A percentile compares a stretch with the other conserved stretches of the same genome.
Evolutionary conservation across 305 asterid species (phyloP).

Genomic region (Fraxinus greggii): DNA sequence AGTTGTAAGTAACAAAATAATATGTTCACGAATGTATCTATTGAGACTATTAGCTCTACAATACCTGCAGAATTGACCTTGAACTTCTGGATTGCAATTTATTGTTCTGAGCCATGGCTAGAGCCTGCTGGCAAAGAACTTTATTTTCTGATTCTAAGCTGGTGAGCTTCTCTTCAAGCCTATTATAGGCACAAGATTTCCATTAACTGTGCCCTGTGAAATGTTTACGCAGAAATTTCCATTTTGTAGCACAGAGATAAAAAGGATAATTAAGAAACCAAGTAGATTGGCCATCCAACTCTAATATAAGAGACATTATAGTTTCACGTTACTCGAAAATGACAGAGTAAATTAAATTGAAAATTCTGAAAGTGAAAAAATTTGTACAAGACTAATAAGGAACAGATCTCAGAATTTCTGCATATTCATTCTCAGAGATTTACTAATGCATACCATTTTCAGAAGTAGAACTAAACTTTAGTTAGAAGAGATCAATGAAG

Average conservation of each 20-base stretch:
- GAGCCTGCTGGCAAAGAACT: constrained; percentile 96
- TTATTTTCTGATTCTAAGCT: constrained; percentile 93
- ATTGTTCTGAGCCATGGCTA: constrained; percentile 86
- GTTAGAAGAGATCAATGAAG: constrained; percentile 1
- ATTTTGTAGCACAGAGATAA: constrained; percentile 20
- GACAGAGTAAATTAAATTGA: not conserved
- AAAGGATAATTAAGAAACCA: constrained; percentile 11
- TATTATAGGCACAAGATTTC: constrained; percentile 36
- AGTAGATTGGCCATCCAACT: not conserved
- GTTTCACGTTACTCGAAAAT: not conserved
- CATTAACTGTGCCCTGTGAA: constrained; percentile 25
- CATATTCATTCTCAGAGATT: not conserved
- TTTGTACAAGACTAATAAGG: not conserved
- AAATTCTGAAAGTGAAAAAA: not conserved
- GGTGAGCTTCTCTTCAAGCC: constrained; percentile 87
- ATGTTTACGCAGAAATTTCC: constrained; percentile 7
- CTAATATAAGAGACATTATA: not conserved
- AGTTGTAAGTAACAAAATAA: constrained; percentile 24
- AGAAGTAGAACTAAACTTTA: constrained; percentile 1
- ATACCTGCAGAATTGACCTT: constrained; percentile 84
- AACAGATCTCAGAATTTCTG: not conserved
- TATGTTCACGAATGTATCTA: constrained; percentile 19
- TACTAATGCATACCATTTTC: not conserved
- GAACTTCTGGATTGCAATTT: constrained; percentile 74
- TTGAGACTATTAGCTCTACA: constrained; percentile 17